phyloP scores from a whole-genome alignment of 2,329 filamentous ascomycete genomes.

The Trichoderma cornu-damae region DNA sequence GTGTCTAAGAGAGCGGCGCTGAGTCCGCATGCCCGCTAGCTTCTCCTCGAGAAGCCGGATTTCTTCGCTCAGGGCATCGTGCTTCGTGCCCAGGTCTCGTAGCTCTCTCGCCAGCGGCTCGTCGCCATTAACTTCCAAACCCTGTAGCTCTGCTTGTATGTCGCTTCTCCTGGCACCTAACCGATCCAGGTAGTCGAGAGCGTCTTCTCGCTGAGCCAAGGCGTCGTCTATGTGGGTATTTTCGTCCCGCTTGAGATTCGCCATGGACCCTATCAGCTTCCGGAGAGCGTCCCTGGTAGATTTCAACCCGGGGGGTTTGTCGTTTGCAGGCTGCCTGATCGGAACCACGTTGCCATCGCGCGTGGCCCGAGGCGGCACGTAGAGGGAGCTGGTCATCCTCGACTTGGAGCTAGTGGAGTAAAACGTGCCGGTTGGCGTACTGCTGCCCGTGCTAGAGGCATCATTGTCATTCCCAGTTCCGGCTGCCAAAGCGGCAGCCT shows the following conservation, averaged over 20 bases:
- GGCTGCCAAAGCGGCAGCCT: slow-evolving; percentile 41
- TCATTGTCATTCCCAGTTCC: slow-evolving; percentile 33
- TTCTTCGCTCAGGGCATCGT: slow-evolving; percentile 51
- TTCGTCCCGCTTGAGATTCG: slow-evolving; percentile 63
- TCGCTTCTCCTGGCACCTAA: slow-evolving; percentile 47
- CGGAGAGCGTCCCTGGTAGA: slow-evolving; percentile 61
- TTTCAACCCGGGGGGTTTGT: slow-evolving; percentile 51
- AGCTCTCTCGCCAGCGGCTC: slow-evolving; percentile 59
- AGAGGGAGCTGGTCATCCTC: slow-evolving; percentile 40
- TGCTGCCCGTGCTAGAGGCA: slow-evolving; percentile 37
- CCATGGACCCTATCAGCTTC: slow-evolving; percentile 58
- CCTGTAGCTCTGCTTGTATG: slow-evolving; percentile 47
- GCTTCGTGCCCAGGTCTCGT: slow-evolving; percentile 52
- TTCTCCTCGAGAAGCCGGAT: slow-evolving; percentile 62
- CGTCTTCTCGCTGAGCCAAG: slow-evolving; percentile 51
- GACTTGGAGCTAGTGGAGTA: slow-evolving; percentile 39
- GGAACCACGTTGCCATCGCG: slow-evolving; percentile 51
- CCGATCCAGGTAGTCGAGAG: slow-evolving; percentile 52
- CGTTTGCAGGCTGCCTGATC: slow-evolving; percentile 50
- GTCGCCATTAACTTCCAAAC: slow-evolving; percentile 51
- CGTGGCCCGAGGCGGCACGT: slow-evolving; percentile 36
- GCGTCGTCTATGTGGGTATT: slow-evolving; percentile 54
- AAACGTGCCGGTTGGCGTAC: slow-evolving; percentile 38
- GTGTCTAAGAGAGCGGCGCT: slow-evolving; percentile 53
- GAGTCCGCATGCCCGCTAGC: slow-evolving; percentile 55